Conservation (phyloP, 768 basidiomycete species). For the Terana coerulea region DNA sequence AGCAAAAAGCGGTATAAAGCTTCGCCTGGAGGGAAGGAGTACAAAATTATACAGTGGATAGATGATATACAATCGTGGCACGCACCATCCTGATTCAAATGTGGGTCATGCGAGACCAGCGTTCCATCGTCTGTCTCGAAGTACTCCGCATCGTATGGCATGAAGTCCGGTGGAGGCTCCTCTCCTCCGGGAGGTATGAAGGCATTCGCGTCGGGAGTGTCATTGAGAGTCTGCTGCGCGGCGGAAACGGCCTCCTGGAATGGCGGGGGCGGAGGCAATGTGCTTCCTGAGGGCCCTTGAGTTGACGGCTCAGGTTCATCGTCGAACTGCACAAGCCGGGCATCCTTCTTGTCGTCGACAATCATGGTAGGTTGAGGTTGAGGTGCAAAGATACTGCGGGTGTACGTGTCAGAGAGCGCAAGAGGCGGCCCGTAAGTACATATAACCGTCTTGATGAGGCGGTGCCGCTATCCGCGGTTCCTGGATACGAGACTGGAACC, state of each 20-base stretch:
- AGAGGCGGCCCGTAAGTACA: too few relatives aligned
- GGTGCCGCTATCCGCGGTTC: too few relatives aligned
- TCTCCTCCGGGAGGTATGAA: constrained; percentile 26
- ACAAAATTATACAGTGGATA: background rate
- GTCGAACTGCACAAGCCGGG: background rate
- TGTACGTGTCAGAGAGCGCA: too few relatives aligned
- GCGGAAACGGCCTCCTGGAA: background rate
- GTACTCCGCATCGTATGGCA: constrained; percentile 61
- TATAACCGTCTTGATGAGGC: too few relatives aligned
- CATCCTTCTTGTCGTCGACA: constrained; percentile 9
- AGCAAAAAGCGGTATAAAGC: constrained; percentile 74
- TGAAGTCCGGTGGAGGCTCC: constrained; percentile 58
- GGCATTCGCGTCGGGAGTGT: constrained; percentile 2
- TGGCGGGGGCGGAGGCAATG: background rate
- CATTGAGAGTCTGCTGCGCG: background rate
- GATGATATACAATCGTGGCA: constrained; percentile 9
- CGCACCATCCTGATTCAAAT: constrained; percentile 62
- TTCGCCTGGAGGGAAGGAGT: constrained; percentile 43
- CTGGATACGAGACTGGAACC: too few relatives aligned
- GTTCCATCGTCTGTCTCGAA: constrained; percentile 43
- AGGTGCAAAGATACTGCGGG: background rate
- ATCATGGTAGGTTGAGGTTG: background rate
- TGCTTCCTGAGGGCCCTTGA: background rate
- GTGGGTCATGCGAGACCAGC: constrained; percentile 66
- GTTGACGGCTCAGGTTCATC: background rate